These are phyloP conservation scores for Backusella sp. DNA, from an alignment of 192 early-diverging fungal species.

Conservation along the genomic window DNA sequence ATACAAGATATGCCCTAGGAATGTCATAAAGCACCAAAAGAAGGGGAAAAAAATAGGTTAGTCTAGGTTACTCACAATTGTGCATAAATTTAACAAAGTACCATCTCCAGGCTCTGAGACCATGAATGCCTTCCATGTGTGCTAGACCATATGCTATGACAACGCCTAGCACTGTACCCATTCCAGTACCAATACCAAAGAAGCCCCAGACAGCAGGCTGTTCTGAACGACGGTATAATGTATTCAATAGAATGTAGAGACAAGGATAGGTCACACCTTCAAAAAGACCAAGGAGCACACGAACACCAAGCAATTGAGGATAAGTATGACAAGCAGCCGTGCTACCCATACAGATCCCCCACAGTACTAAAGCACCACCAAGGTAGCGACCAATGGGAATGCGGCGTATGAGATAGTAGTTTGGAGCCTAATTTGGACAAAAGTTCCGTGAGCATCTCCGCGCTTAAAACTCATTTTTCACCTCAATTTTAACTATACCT, in stretches of 20 bases:
- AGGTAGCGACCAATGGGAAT: slow-evolving; percentile 4
- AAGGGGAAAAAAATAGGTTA: background rate
- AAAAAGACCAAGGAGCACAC: slow-evolving; percentile 24
- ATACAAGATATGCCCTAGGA: slow-evolving; percentile 24
- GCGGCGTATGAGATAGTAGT: background rate
- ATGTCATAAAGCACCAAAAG: slow-evolving; percentile 6
- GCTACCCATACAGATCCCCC: slow-evolving; percentile 14
- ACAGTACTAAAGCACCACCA: slow-evolving; percentile 14
- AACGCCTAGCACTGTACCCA: slow-evolving; percentile 16
- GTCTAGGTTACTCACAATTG: background rate
- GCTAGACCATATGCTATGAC: slow-evolving; percentile 12
- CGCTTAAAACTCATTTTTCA: background rate
- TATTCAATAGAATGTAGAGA: slow-evolving; percentile 18
- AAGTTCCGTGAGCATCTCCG: background rate
- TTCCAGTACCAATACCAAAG: slow-evolving; percentile 11
- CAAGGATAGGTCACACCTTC: slow-evolving; percentile 22
- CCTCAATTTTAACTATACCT: slow-evolving; percentile 9
- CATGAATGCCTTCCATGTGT: slow-evolving; percentile 4
- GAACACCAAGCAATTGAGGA: slow-evolving; percentile 18
- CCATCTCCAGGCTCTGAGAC: slow-evolving; percentile 28
- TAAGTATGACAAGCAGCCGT: slow-evolving; percentile 16
- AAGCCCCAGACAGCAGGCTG: slow-evolving; percentile 9
- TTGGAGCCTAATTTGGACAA: slow-evolving; percentile 4
- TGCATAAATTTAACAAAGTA: background rate
- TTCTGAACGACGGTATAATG: slow-evolving; percentile 22